phyloP scores from a whole-genome alignment of 2,329 filamentous ascomycete genomes.

The Ophioceras dolichostomum region DNA sequence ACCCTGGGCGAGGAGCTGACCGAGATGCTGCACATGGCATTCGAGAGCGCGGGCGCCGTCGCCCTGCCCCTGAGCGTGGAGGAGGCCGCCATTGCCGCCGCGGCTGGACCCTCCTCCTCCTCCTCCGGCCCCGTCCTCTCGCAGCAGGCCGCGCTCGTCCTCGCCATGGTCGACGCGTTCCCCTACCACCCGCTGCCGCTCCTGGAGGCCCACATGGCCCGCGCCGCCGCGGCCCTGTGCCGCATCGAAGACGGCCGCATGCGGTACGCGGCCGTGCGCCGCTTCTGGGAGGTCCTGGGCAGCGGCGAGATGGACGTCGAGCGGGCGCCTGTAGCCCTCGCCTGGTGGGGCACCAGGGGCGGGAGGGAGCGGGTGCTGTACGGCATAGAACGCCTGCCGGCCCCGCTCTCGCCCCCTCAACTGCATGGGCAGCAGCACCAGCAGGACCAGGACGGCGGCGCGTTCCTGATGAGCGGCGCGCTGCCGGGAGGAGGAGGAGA shows the following conservation, averaged over 20 bases:
- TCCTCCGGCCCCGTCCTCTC: constrained; percentile 35
- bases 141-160: constrained; percentile 64
- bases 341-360: constrained; percentile 66
- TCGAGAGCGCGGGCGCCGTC: constrained; percentile 38
- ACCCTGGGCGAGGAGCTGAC: constrained; percentile 69
- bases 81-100: constrained; percentile 12
- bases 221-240: constrained; percentile 57
- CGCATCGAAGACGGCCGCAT: constrained; percentile 48
- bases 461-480: constrained; percentile 44
- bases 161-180: constrained; percentile 70
- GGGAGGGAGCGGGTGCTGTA: constrained; percentile 38
- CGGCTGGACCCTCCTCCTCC: constrained; percentile 17
- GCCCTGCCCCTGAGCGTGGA: constrained; percentile 25
- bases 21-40: constrained; percentile 62
- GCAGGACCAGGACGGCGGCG: constrained; percentile 10
- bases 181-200: constrained; percentile 58
- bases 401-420: too few species aligned
- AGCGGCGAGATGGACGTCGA: constrained; percentile 84
- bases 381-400: too few species aligned
- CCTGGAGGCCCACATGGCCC: constrained; percentile 70
- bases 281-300: constrained; percentile 70
- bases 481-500: constrained; percentile 13
- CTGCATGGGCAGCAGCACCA: background rate
- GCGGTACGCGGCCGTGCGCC: constrained; percentile 50
- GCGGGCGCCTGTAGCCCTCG: constrained; percentile 62